A percentile compares a stretch with the other conserved stretches of the same genome.
Evolutionary conservation across 2,329 filamentous ascomycete species (phyloP).

Genomic region (Phialophora expanda): DNA sequence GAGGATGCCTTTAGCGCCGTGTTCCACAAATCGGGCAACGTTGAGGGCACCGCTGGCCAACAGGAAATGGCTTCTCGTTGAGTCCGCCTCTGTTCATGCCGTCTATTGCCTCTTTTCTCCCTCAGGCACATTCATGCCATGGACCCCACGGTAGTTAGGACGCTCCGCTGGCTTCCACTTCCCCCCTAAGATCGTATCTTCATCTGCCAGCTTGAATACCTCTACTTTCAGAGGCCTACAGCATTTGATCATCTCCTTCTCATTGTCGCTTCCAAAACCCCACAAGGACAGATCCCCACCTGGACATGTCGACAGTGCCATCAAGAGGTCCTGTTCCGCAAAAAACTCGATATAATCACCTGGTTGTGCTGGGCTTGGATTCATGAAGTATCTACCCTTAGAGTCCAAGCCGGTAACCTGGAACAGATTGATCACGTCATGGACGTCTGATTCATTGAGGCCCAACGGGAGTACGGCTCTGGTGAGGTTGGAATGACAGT

Average conservation of each 20-base stretch:
- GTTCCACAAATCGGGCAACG: slow-evolving; percentile 49
- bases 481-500: slow-evolving; percentile 82
- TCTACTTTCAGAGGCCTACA: slow-evolving; percentile 77
- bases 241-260: slow-evolving; percentile 71
- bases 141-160: slow-evolving; percentile 67
- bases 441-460: slow-evolving; percentile 73
- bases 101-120: slow-evolving; percentile 39
- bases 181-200: slow-evolving; percentile 50
- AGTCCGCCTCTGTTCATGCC: neutral
- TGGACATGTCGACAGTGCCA: slow-evolving; percentile 70
- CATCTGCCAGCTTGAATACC: slow-evolving; percentile 67
- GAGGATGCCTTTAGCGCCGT: slow-evolving; percentile 68
- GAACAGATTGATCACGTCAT: slow-evolving; percentile 86
- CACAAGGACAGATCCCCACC: slow-evolving; percentile 81
- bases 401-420: slow-evolving; percentile 80
- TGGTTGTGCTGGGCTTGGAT: slow-evolving; percentile 53
- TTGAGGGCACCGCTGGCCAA: slow-evolving; percentile 50
- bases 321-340: slow-evolving; percentile 76
- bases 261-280: slow-evolving; percentile 68
- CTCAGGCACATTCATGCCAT: slow-evolving; percentile 65
- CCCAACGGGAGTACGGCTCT: slow-evolving; percentile 73
- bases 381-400: slow-evolving; percentile 76
- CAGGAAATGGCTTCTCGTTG: slow-evolving; percentile 49
- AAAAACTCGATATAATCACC: slow-evolving; percentile 73
- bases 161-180: slow-evolving; percentile 68